A percentile compares a stretch with the other conserved stretches of the same genome.
These are phyloP conservation scores for Basidioascus undulatus DNA, from an alignment of 768 basidiomycete species.

Conservation along the genomic window DNA sequence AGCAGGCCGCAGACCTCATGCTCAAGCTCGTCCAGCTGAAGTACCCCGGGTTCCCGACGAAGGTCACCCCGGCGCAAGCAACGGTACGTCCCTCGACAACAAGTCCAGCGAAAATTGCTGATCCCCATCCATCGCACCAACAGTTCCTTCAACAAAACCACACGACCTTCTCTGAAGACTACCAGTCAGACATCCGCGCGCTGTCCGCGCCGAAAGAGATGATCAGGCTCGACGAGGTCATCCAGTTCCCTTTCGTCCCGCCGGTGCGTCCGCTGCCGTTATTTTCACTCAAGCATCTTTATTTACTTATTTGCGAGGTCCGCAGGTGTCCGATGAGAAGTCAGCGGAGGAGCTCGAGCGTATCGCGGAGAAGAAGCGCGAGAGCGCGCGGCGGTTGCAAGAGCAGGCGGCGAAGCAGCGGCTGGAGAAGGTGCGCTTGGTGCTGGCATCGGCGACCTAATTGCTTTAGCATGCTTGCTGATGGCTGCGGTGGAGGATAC, in stretches of 20 bases:
- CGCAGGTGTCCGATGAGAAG: conserved; percentile 42
- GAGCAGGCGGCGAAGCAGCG: conserved; percentile 70
- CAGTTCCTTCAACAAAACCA: neutral
- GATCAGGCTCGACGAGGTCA: conserved; percentile 37
- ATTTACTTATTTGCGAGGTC: too few species aligned
- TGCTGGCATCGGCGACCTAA: neutral
- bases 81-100: conserved; percentile 38
- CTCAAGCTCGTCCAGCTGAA: conserved; percentile 86
- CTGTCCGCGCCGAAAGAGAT: conserved; percentile 44
- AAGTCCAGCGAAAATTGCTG: too few species aligned
- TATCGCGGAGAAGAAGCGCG: conserved; percentile 51
- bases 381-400: conserved; percentile 69
- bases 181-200: conserved; percentile 35
- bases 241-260: conserved; percentile 65
- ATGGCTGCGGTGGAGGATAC: too few species aligned
- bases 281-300: neutral
- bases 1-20: conserved; percentile 72
- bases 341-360: conserved; percentile 69
- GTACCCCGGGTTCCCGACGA: conserved; percentile 74
- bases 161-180: conserved; percentile 42
- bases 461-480: neutral
- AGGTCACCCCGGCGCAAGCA: conserved; percentile 51
- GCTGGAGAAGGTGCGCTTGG: conserved; percentile 46
- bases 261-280: conserved; percentile 13
- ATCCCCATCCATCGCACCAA: neutral